Percentiles rank a stretch among this genome's conserved stretches.
These are phyloP conservation scores for Magnolia officinalis DNA, from an alignment of 164 flowering plant species.

Conservation along the genomic window DNA sequence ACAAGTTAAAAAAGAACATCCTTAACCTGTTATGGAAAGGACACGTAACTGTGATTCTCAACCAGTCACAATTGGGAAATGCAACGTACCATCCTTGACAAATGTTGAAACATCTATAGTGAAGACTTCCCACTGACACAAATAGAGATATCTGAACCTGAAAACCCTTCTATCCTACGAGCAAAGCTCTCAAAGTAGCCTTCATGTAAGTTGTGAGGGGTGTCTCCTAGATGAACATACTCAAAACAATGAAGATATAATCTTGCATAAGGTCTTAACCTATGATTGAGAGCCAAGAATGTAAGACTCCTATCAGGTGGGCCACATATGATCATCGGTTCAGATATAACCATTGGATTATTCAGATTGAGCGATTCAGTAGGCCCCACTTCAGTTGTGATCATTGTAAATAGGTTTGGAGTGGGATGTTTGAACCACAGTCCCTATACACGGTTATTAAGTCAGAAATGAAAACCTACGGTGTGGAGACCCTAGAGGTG, in stretches of 20 bases:
- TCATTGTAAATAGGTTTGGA: no score
- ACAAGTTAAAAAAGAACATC: constrained; percentile 97
- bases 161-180: constrained; percentile 82
- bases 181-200: constrained; percentile 82
- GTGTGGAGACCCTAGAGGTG: no score
- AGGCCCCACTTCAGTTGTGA: no score
- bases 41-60: neutral
- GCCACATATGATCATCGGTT: no score
- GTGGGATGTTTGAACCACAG: no score
- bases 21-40: constrained; percentile 58
- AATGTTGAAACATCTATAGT: neutral
- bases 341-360: no score
- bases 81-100: neutral
- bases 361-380: no score
- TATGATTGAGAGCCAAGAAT: neutral
- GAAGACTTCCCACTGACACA: constrained; percentile 56
- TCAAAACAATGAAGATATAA: constrained; percentile 5
- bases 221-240: constrained; percentile 97
- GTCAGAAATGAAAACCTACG: no score
- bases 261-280: neutral
- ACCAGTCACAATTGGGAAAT: neutral
- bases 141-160: constrained; percentile 95
- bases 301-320: no score
- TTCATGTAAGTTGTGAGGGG: constrained; percentile 89
- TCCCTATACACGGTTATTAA: no score